Evolutionary conservation across 352 stramenopile genomes (phyloP).

Genomic region (Globisporangium splendens): DNA sequence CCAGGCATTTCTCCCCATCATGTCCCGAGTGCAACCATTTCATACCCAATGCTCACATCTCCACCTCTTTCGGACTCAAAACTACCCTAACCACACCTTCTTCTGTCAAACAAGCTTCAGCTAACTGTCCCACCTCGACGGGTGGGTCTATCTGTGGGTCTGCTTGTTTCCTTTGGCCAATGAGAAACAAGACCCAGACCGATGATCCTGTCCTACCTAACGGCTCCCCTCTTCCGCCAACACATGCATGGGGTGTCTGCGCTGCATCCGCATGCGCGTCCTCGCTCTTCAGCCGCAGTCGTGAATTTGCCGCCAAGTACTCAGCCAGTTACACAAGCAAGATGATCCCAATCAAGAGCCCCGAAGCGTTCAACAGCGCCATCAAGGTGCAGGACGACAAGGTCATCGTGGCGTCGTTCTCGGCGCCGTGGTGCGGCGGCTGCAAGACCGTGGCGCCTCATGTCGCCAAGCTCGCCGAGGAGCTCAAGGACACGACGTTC

Average conservation of each 20-base stretch:
- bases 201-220: too few relatives aligned
- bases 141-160: too few relatives aligned
- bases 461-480: conserved; percentile 43
- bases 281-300: conserved; percentile 8
- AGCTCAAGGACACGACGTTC: conserved; percentile 57
- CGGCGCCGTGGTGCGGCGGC: conserved; percentile 58
- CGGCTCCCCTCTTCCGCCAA: background rate
- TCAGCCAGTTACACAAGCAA: conserved; percentile 8
- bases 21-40: too few relatives aligned
- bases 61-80: too few relatives aligned
- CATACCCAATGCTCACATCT: too few relatives aligned
- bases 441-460: conserved; percentile 62
- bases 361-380: conserved; percentile 38
- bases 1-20: too few relatives aligned
- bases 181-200: too few relatives aligned
- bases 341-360: conserved; percentile 33
- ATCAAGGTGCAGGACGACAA: conserved; percentile 27
- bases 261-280: background rate
- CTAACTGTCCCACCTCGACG: too few relatives aligned
- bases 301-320: conserved; percentile 12
- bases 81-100: too few relatives aligned
- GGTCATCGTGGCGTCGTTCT: conserved; percentile 47
- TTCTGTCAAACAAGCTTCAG: too few relatives aligned
- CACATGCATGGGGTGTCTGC: too few relatives aligned
- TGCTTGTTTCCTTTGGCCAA: too few relatives aligned